Conservation (phyloP, 371 early-diverging fungal species). For the Apophysomyces variabilis region DNA sequence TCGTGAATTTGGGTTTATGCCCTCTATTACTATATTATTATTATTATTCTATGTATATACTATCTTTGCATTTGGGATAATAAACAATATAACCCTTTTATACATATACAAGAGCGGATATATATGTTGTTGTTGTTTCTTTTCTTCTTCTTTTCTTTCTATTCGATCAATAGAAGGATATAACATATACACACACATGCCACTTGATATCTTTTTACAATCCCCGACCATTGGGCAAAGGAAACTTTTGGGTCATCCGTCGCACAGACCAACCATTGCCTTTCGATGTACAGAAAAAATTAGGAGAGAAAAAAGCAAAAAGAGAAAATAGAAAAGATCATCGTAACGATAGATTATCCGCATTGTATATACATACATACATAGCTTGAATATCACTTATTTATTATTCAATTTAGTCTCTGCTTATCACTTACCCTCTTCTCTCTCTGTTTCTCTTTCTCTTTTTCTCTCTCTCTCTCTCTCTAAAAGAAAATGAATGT, state of each 20-base stretch:
- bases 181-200: not conserved
- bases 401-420: too few species aligned
- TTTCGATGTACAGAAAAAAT: not conserved
- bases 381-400: too few species aligned
- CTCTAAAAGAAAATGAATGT: too few species aligned
- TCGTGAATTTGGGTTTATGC: too few species aligned
- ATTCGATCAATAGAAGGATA: too few species aligned
- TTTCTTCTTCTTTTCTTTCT: not conserved
- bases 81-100: not conserved
- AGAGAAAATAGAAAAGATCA: not conserved
- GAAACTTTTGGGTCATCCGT: not conserved
- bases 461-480: too few species aligned
- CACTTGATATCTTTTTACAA: not conserved
- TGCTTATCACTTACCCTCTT: too few species aligned
- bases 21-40: too few species aligned
- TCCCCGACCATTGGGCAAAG: too few species aligned
- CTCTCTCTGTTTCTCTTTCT: too few species aligned
- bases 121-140: not conserved
- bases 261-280: conserved; percentile 1
- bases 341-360: conserved; percentile 4
- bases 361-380: not conserved
- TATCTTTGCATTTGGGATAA: too few species aligned
- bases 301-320: not conserved
- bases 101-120: not conserved
- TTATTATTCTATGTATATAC: too few species aligned